Evolutionary conservation across 192 early-diverging fungal species (phyloP), one percentile per base, ranked within the genome.

Genomic region (Coemansia sp.): DNA sequence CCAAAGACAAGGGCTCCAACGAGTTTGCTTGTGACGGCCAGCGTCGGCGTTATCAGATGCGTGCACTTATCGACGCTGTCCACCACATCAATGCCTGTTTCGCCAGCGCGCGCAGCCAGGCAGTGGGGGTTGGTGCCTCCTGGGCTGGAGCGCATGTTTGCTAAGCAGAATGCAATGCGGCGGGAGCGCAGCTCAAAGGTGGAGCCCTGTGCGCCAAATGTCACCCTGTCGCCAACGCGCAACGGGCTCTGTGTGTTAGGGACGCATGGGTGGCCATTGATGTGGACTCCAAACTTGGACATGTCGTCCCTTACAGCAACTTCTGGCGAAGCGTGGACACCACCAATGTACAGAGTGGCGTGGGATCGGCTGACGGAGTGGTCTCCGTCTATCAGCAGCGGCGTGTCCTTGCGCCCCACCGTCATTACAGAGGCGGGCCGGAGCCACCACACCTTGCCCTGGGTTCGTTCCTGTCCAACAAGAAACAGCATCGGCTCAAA

Each of bases 201-300:
- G 2, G 78, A 72, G 8, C 46, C 73, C 60, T 81, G 78, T 4
- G 64, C 78, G 10, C 78, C 78, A 72, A 81, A 81, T 8, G 67
- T 67, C 7, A 81, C 41, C 14, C 5, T 62, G 64, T 81, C 78
- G 33, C 69, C 78, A 15, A 61, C 36, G 10, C 46, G 8, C 23
- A 38, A 15, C 34, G 26, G 26, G 1, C 21, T 55, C 30, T 53
- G 21, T 23, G 67, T 20, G 12, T 58, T 20, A 8, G 60, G 24
- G 9, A 58, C 15, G 55, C 78, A 69, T 43, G 43, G 69, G 9
- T 36, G 35, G 23, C 63, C 78, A 48, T 81, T 81, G 23, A 81
- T 66, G 39, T 69, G 45, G 60, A 81, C 51, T 35, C 78, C 78
- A 67, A 81, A 81, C 64, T 81, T 81, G 15, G 78, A 81, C 12